Evolutionary conservation across 208 protist species (phyloP).

Genomic region (Crithidia mellificae): DNA sequence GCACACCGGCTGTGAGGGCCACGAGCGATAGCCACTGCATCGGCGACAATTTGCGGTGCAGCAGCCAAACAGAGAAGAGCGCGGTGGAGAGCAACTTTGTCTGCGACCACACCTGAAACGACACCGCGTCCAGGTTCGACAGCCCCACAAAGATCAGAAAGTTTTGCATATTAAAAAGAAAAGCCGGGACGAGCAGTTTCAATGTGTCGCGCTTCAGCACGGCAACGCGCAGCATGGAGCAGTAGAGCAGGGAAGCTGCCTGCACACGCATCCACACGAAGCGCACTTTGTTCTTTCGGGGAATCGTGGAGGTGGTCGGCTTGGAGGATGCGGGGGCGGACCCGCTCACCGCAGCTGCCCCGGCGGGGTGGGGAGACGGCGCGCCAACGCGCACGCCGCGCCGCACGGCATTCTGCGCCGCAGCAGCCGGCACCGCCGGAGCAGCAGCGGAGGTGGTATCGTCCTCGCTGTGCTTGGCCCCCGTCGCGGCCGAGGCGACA

Average conservation of each 20-base stretch:
- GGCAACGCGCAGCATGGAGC: constrained; percentile 30
- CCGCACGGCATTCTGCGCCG: not conserved
- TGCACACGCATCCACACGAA: constrained; percentile 1
- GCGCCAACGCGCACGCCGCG: not conserved
- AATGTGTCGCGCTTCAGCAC: constrained; percentile 57
- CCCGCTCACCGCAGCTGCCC: not conserved
- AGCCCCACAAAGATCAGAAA: constrained; percentile 74
- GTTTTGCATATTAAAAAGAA: constrained; percentile 79
- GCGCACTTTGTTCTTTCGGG: not conserved
- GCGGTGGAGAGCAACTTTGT: constrained; percentile 73
- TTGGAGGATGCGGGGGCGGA: not conserved
- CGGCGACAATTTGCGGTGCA: constrained; percentile 48
- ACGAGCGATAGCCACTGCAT: constrained; percentile 75
- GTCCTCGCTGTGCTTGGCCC: not conserved
- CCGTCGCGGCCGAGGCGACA: not conserved
- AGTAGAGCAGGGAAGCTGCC: constrained; percentile 13
- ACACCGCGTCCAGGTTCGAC: constrained; percentile 66
- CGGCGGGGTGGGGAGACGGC: not conserved
- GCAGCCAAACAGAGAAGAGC: constrained; percentile 70
- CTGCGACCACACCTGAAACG: constrained; percentile 84
- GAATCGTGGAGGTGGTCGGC: not conserved
- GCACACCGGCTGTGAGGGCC: constrained; percentile 60
- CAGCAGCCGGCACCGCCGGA: not conserved
- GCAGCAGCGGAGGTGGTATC: not conserved
- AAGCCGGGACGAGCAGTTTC: constrained; percentile 59